These are phyloP conservation scores for Priceomyces medius DNA, from an alignment of 805 yeast species.

Conservation along the genomic window DNA sequence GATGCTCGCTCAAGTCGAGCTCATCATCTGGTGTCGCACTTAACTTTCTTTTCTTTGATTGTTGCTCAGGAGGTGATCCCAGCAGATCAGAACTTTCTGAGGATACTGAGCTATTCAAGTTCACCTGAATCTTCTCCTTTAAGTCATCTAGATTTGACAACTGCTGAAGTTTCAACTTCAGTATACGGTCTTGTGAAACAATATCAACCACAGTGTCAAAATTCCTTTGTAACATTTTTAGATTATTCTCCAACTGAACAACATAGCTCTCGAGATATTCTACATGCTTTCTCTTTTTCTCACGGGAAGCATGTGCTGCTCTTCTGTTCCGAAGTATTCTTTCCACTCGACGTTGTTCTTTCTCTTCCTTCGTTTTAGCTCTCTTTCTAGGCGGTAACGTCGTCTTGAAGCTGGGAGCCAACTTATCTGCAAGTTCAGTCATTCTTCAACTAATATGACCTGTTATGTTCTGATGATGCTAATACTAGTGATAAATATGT, in stretches of 20 bases:
- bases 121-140: constrained; percentile 26
- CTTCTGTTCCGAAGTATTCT: constrained; percentile 89
- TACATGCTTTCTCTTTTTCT: constrained; percentile 90
- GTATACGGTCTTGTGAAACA: constrained; percentile 12
- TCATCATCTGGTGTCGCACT: constrained; percentile 3
- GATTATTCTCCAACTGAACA: constrained; percentile 39
- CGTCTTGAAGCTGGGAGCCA: constrained; percentile 28
- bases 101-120: constrained; percentile 16
- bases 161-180: constrained; percentile 7
- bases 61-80: constrained; percentile 3
- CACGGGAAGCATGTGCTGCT: constrained; percentile 97
- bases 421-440: constrained; percentile 9
- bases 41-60: constrained; percentile 14
- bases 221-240: constrained; percentile 24
- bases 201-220: constrained; percentile 17
- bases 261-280: constrained; percentile 74
- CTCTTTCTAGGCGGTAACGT: constrained; percentile 91
- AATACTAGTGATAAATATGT: no score
- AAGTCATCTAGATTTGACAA: constrained; percentile 21
- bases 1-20: constrained; percentile 7
- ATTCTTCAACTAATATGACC: constrained; percentile 3
- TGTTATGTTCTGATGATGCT: no score
- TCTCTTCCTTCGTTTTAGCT: constrained; percentile 94
- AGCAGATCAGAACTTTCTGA: constrained; percentile 2
- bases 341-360: constrained; percentile 93